A percentile compares a stretch with the other conserved stretches of the same genome.
phyloP scores from a whole-genome alignment of 1,284 basidiomycete genomes.

The Boletus semigastroideus region DNA sequence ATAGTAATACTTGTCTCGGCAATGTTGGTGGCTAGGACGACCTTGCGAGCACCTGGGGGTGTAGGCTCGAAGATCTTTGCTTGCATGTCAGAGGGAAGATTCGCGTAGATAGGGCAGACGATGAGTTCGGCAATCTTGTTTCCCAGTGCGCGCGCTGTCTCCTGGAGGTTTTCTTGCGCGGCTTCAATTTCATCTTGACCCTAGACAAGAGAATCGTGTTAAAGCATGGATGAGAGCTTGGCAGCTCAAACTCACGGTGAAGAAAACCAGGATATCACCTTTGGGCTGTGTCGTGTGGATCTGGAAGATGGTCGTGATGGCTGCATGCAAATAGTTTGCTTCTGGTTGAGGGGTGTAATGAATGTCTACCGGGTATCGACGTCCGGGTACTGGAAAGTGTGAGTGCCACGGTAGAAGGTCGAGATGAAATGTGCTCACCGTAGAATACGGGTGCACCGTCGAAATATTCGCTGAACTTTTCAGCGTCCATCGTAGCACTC shows the following conservation, averaged over 20 bases:
- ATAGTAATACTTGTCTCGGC: slow-evolving; percentile 98
- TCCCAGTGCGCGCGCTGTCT: slow-evolving; percentile 91
- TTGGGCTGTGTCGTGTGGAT: slow-evolving; percentile 98
- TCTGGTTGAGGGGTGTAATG: slow-evolving; percentile 98
- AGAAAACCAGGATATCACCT: slow-evolving; percentile 97
- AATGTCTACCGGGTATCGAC: slow-evolving; percentile 97
- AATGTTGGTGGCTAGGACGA: slow-evolving; percentile 98
- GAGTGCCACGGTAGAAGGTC: not conserved
- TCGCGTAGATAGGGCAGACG: slow-evolving; percentile 97
- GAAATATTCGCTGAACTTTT: slow-evolving; percentile 96
- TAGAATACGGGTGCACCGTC: slow-evolving; percentile 93
- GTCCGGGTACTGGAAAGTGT: slow-evolving; percentile 77
- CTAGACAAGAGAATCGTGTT: slow-evolving; percentile 35
- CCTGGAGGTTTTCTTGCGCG: slow-evolving; percentile 92
- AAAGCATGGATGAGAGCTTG: not conserved
- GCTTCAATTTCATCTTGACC: slow-evolving; percentile 99
- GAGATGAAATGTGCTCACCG: slow-evolving; percentile 46
- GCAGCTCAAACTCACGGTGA: slow-evolving; percentile 65
- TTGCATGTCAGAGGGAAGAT: slow-evolving; percentile 98
- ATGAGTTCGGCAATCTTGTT: slow-evolving; percentile 96
- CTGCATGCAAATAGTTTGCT: slow-evolving; percentile 97
- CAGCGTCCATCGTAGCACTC: slow-evolving; percentile 95
- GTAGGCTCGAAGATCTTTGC: slow-evolving; percentile 99
- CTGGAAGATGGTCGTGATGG: slow-evolving; percentile 98
- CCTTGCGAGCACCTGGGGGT: slow-evolving; percentile 93